Conservation (phyloP, 345 rosid genomes). For the Salix exigua region DNA sequence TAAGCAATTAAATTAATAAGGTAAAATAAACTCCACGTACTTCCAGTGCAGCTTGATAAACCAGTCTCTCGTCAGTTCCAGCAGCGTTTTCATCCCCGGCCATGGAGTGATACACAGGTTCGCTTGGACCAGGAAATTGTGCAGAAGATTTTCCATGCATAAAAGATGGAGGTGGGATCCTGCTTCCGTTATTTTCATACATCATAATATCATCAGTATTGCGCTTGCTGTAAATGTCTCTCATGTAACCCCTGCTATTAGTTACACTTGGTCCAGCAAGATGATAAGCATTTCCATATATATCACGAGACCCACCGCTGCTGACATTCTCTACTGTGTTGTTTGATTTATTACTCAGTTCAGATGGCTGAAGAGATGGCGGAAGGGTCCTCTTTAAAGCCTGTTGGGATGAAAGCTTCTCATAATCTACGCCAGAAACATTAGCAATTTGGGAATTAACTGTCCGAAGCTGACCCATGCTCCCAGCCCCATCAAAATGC, state of each 20-base stretch:
- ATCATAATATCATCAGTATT: constrained; percentile 38
- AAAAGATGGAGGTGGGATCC: constrained; percentile 62
- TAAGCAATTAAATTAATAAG: not conserved
- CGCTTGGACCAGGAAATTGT: constrained; percentile 48
- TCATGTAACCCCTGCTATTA: constrained; percentile 36
- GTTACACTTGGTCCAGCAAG: constrained; percentile 36
- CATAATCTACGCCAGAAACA: constrained; percentile 44
- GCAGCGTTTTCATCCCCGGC: constrained; percentile 50
- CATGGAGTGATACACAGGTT: constrained; percentile 40
- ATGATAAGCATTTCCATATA: constrained; percentile 27
- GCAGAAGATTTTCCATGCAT: constrained; percentile 41
- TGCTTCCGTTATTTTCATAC: constrained; percentile 48
- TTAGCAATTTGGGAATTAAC: constrained; percentile 50
- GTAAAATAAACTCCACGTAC: constrained; percentile 31
- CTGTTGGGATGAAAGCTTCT: constrained; percentile 56
- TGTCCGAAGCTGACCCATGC: constrained; percentile 27
- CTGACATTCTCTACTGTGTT: constrained; percentile 30
- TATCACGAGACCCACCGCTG: constrained; percentile 39
- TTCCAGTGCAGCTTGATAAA: constrained; percentile 92
- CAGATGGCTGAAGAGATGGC: constrained; percentile 33
- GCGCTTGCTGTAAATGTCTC: constrained; percentile 35
- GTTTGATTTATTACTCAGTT: constrained; percentile 26
- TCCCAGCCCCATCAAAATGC: constrained; percentile 34
- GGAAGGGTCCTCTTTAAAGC: constrained; percentile 60
- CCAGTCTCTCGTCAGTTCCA: constrained; percentile 64